A percentile compares a stretch with the other conserved stretches of the same genome.
phyloP scores from a whole-genome alignment of 1,284 basidiomycete species.

The Quambalaria eucalypti region DNA sequence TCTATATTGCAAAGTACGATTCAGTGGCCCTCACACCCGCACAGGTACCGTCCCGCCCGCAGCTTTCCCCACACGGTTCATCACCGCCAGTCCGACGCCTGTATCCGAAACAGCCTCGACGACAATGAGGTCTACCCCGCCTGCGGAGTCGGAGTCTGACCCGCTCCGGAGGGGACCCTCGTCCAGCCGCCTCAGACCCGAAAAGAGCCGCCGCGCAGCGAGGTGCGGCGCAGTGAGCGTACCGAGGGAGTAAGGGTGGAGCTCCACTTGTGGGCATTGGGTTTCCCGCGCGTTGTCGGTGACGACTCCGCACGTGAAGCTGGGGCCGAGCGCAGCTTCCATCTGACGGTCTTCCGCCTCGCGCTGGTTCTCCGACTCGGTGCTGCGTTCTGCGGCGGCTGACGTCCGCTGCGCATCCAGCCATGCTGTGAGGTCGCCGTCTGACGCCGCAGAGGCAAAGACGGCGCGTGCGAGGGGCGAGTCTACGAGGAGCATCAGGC shows the following conservation, averaged over 20 bases:
- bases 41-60: slow-evolving; percentile 50
- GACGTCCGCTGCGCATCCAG: not conserved
- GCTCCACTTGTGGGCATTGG: too few species aligned
- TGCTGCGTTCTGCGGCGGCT: not conserved
- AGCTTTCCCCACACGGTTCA: slow-evolving; percentile 96
- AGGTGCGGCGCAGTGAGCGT: slow-evolving; percentile 56
- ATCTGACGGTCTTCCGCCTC: not conserved
- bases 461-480: not conserved
- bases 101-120: slow-evolving; percentile 76
- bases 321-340: not conserved
- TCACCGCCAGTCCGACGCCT: slow-evolving; percentile 81
- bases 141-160: slow-evolving; percentile 40
- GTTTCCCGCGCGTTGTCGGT: too few species aligned
- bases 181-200: slow-evolving; percentile 76
- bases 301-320: not conserved
- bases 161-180: slow-evolving; percentile 27
- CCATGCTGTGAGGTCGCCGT: not conserved
- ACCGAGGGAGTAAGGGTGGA: slow-evolving; percentile 56
- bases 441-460: not conserved
- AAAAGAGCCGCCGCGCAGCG: slow-evolving; percentile 75
- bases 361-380: not conserved
- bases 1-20: too few species aligned
- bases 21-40: not conserved
- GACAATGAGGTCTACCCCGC: slow-evolving; percentile 68
- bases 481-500: slow-evolving; percentile 62